Evolutionary conservation across 495 filamentous ascomycete genomes (phyloP).

Genomic region (Chaetomium cochliodes): DNA sequence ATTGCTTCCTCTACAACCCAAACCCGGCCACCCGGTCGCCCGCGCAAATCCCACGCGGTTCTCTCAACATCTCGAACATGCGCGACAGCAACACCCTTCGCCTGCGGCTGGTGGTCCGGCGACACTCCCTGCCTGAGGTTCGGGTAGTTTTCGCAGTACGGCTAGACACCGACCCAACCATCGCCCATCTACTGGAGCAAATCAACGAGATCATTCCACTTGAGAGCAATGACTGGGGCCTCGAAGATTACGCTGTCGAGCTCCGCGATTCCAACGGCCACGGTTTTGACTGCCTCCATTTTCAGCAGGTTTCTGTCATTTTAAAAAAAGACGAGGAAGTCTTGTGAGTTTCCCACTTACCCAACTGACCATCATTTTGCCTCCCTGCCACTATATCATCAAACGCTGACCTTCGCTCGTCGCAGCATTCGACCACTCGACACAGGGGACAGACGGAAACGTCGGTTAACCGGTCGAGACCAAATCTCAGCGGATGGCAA

Average conservation of each 20-base stretch:
- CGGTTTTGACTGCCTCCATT: conserved; percentile 89
- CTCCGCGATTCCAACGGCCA: conserved; percentile 53
- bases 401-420: neutral
- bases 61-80: conserved; percentile 21
- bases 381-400: neutral
- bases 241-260: conserved; percentile 92
- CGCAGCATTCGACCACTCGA: conserved; percentile 77
- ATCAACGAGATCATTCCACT: conserved; percentile 82
- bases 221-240: conserved; percentile 77
- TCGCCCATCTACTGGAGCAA: conserved; percentile 79
- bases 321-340: conserved; percentile 84
- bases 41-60: neutral
- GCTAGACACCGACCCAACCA: conserved; percentile 59
- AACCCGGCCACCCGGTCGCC: too few species aligned
- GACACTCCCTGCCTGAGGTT: conserved; percentile 74
- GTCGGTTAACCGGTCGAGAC: conserved; percentile 73
- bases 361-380: neutral
- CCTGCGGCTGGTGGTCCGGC: conserved; percentile 76
- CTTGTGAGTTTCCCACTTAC: conserved; percentile 52
- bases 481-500: conserved; percentile 80
- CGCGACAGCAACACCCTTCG: conserved; percentile 56
- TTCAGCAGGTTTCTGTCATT: conserved; percentile 64
- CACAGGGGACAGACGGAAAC: conserved; percentile 67
- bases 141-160: conserved; percentile 70
- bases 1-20: neutral